A percentile compares a stretch with the other conserved stretches of the same genome.
Evolutionary conservation across 1,284 basidiomycete genomes (phyloP).

Genomic region (Irpex rosettiformis): DNA sequence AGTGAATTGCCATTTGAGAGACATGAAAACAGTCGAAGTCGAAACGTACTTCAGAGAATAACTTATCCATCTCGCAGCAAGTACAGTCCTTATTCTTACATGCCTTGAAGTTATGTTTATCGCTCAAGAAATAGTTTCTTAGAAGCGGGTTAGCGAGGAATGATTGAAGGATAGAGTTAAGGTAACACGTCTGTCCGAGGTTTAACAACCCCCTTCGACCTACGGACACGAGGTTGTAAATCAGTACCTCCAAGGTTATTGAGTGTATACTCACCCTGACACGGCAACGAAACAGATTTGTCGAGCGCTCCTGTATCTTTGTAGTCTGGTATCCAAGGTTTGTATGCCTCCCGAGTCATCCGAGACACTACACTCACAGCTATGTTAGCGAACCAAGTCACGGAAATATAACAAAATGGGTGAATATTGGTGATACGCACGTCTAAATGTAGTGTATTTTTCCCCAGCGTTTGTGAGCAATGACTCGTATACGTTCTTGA

Average conservation of each 20-base stretch:
- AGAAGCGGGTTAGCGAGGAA: conserved; percentile 92
- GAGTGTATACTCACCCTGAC: conserved; percentile 52
- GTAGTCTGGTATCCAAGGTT: conserved; percentile 38
- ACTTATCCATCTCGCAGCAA: conserved; percentile 92
- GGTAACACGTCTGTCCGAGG: conserved; percentile 92
- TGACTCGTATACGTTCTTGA: conserved; percentile 38
- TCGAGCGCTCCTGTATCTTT: conserved; percentile 37
- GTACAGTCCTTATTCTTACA: conserved; percentile 80
- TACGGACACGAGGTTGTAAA: conserved; percentile 23
- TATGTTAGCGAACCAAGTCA: neutral
- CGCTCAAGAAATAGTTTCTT: conserved; percentile 87
- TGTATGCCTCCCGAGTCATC: conserved; percentile 39
- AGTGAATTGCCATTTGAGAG: neutral
- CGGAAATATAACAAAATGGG: too few relatives aligned
- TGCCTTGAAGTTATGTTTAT: conserved; percentile 72
- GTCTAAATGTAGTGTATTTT: conserved; percentile 6
- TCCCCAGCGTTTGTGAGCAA: conserved; percentile 47
- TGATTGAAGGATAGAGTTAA: conserved; percentile 92
- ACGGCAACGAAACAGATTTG: conserved; percentile 42
- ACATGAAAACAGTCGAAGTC: neutral
- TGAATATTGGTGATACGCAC: neutral
- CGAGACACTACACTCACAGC: conserved; percentile 31
- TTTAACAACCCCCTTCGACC: conserved; percentile 88
- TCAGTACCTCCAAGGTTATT: neutral
- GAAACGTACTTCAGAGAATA: conserved; percentile 74